Evolutionary conservation across 257 asterid genomes (phyloP), one percentile per base, ranked within the genome.

Genomic region (Petrea volubilis): DNA sequence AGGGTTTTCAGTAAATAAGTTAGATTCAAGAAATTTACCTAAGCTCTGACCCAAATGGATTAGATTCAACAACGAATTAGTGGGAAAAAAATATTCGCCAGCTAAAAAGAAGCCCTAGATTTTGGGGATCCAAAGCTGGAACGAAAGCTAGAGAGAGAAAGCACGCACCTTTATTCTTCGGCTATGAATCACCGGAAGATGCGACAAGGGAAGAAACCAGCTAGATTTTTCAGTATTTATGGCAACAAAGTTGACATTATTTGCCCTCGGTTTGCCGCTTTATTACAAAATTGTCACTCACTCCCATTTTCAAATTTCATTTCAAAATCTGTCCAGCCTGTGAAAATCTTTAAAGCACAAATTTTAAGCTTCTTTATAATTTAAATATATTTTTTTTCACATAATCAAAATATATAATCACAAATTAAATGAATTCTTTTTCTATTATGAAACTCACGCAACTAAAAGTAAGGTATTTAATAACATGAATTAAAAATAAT

Each of bases 61-160:
- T 41, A 17, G 74, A 69, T 25, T 59, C 27, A 76, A 31, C 60
- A 40, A 38, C 43, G 11, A 80, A 81, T 64, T 83, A 20, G 78
- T 46, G 0, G 38, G 70, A 50, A 43, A 38, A 65, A 44, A 31
- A 20, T 60, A 61, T 29, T 69, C 41, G 73, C 60, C 59, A 47
- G 52, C 60, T 28, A 14, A 31, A 71, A 58, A 53, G 43, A 71
- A 81, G 61, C 78, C 87, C 80, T 76, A 82, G 73, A 82, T 83
- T n/a, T 76, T 70, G 67, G 77, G 80, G 87, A 83, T 83, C 84
- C 79, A 66, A 74, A 72, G 71, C 81, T 64, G 28, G 67, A 17
- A 36, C 53, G 13, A 47, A 56, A 41, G 62, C 25, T 28, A 75
- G 80, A 68, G 82, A 74, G 88, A 68, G 75, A 75, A 56, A 73